Evolutionary conservation across 176 grass and related monocot species (phyloP).

Genomic region (Melocanna baccifera): DNA sequence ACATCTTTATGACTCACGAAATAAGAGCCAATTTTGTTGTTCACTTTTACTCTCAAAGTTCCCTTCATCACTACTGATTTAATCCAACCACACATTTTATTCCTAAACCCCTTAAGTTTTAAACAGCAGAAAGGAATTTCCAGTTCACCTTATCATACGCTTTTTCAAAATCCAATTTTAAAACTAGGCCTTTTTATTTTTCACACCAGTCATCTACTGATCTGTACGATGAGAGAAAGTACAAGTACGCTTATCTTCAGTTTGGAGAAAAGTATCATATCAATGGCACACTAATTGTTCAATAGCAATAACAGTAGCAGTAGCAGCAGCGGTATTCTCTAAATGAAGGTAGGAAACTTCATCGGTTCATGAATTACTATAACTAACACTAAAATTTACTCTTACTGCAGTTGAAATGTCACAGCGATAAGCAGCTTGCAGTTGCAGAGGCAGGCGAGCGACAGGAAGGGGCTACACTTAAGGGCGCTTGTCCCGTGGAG

Average conservation of each 20-base stretch:
- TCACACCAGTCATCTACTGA: background rate
- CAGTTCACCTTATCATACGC: too few species aligned
- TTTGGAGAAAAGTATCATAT: background rate
- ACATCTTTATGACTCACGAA: too few species aligned
- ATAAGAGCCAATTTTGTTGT: too few species aligned
- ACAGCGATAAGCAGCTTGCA: background rate
- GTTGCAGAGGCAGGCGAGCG: background rate
- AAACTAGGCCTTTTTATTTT: too few species aligned
- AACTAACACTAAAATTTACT: background rate
- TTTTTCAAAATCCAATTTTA: too few species aligned
- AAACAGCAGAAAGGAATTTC: too few species aligned
- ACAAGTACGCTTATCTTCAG: background rate
- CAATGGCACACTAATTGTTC: background rate
- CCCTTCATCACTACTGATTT: too few species aligned
- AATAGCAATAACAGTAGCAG: too few species aligned
- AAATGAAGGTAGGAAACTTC: background rate
- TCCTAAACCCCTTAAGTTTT: too few species aligned
- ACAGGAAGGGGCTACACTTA: slow-evolving; percentile 3
- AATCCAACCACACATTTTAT: too few species aligned
- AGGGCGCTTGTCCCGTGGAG: slow-evolving; percentile 42
- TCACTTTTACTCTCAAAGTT: too few species aligned
- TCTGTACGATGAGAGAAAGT: background rate
- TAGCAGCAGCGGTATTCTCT: background rate
- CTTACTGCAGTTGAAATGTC: background rate
- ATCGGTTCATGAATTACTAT: background rate